Evolutionary conservation across 495 filamentous ascomycete species (phyloP).

Genomic region (Cercophora newfieldiana): DNA sequence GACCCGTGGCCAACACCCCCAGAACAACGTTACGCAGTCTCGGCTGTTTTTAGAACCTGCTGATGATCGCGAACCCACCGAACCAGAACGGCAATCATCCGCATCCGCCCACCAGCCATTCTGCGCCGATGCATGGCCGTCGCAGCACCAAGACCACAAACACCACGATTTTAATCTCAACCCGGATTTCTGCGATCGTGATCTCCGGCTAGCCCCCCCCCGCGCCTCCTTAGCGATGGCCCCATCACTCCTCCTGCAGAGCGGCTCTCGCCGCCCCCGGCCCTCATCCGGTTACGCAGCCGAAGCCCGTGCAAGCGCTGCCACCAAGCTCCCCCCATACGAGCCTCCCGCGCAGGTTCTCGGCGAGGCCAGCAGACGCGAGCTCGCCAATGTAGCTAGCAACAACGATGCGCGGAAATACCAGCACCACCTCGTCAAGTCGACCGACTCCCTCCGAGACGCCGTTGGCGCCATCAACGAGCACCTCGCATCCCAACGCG

Average conservation of each 20-base stretch:
- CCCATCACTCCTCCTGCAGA: background rate
- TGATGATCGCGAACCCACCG: constrained; percentile 16
- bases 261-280: background rate
- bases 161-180: background rate
- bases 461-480: constrained; percentile 56
- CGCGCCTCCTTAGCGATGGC: background rate
- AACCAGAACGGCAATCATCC: constrained; percentile 10
- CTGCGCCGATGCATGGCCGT: constrained; percentile 2
- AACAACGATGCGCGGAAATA: constrained; percentile 36
- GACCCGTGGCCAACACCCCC: background rate
- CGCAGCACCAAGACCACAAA: background rate
- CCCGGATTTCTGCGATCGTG: background rate
- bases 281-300: no score
- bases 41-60: constrained; percentile 9
- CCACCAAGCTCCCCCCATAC: constrained; percentile 56
- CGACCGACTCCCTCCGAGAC: constrained; percentile 37
- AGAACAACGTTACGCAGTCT: background rate
- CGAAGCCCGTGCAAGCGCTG: constrained; percentile 7
- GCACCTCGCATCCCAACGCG: constrained; percentile 49
- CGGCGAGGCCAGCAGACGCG: constrained; percentile 30
- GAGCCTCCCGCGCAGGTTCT: constrained; percentile 57
- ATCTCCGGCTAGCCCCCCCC: background rate
- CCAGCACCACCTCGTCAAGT: constrained; percentile 40
- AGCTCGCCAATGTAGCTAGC: constrained; percentile 34
- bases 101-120: constrained; percentile 3